Evolutionary conservation across 192 early-diverging fungal genomes (phyloP), one percentile per base, ranked within the genome.

Genomic region (Podila horticola): DNA sequence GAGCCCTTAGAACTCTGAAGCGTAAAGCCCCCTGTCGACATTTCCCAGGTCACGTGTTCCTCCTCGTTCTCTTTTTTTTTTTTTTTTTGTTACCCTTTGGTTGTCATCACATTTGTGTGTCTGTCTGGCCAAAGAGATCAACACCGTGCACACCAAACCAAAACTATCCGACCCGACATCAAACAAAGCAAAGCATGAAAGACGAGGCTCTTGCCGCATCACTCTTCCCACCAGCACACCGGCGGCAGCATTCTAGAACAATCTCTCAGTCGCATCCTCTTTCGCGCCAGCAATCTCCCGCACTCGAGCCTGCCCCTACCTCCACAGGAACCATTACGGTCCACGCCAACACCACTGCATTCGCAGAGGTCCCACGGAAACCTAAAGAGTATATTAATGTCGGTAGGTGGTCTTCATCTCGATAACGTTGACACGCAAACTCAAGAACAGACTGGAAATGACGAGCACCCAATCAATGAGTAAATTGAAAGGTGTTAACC

Each of bases 301-400:
- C 77, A 2, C n/a, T 72, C 3, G 77, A 81, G 17, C 67, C 67
- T 7, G 77, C 77, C 12, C 62, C 77, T 17, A 69, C 67, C 5
- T 70, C 77, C 33, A 30, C 71, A 19, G 77, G 71, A 26, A 81
- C 62, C 48, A 81, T 81, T 57, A 73, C 71, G 6, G 64, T 81
- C 31, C 72, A 71, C 28, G 66, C 77, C 22, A 81, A 66, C 1
- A 64, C 67, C 26, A 81, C 69, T 12, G 57, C 71, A 49, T 69
- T 79, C 17, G 66, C 71, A 29, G 77, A 81, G 17, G 59, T 28
- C 7, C 24, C 77, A 2, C 51, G 71, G 48, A 49, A 50, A 52
- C 69, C 76, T 1, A 59, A 71, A 29, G 77, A 81, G 58, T 81
- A 81, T 36, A 81, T 81, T 67, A 81, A 69, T 65, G 77, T 81